phyloP scores from a whole-genome alignment of 192 early-diverging fungal species.

The Gonapodya prolifera region DNA sequence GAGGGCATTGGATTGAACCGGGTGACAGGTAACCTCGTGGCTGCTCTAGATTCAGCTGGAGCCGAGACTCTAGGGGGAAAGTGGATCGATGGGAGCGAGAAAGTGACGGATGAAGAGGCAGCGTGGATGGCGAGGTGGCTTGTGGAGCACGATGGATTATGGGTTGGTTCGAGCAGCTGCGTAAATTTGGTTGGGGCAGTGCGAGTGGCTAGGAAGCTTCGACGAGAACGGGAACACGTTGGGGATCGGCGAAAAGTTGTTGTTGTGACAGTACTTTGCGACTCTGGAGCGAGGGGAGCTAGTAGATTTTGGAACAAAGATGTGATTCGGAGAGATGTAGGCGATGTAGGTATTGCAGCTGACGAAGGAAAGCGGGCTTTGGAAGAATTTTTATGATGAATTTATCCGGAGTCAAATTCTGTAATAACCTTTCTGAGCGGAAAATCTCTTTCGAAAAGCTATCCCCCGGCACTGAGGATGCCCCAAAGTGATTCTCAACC shows the following conservation, averaged over 20 bases:
- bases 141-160: conserved; percentile 55
- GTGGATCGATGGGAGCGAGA: conserved; percentile 65
- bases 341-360: not conserved
- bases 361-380: not conserved
- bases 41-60: conserved; percentile 18
- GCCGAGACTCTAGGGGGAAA: conserved; percentile 8
- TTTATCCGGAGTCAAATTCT: too few relatives aligned
- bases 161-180: not conserved
- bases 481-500: too few relatives aligned
- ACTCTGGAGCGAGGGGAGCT: conserved; percentile 80
- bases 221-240: conserved; percentile 33
- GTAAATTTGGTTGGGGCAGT: conserved; percentile 88
- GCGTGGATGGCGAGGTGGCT: conserved; percentile 80
- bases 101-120: conserved; percentile 78
- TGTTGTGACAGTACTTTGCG: conserved; percentile 83
- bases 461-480: too few relatives aligned
- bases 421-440: too few relatives aligned
- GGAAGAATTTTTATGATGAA: not conserved
- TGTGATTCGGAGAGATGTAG: not conserved
- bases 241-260: conserved; percentile 46
- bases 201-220: conserved; percentile 56
- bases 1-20: conserved; percentile 96
- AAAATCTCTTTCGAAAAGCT: too few relatives aligned
- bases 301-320: conserved; percentile 78
- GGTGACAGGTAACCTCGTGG: conserved; percentile 73